These are phyloP conservation scores for Ganoderma meredithae DNA, from an alignment of 1,284 basidiomycete species.

Conservation along the genomic window DNA sequence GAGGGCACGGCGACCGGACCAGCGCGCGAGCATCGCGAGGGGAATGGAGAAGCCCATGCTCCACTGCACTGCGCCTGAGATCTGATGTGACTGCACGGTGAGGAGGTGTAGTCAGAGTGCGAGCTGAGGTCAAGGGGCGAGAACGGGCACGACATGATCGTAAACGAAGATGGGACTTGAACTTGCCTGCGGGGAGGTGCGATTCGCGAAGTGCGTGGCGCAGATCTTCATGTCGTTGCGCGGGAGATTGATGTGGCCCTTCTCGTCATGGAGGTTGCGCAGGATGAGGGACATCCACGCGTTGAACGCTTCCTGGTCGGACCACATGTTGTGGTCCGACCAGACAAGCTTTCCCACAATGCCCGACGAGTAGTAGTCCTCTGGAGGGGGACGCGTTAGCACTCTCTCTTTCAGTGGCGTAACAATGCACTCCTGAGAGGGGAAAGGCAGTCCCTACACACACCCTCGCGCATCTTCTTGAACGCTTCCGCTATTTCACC, in stretches of 20 bases:
- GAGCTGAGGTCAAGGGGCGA: too few species aligned
- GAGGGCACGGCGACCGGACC: constrained; percentile 7
- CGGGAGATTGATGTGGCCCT: not conserved
- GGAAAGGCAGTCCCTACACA: not conserved
- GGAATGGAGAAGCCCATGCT: constrained; percentile 8
- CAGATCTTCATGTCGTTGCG: constrained; percentile 11
- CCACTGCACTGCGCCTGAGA: not conserved
- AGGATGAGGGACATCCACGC: not conserved
- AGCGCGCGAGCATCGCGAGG: constrained; percentile 11
- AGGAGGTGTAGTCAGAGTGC: not conserved
- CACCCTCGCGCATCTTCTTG: constrained; percentile 1
- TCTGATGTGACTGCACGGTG: not conserved
- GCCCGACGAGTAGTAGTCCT: not conserved
- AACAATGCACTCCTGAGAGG: too few species aligned
- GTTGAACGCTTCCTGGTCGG: not conserved
- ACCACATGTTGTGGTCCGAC: constrained; percentile 9
- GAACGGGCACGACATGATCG: too few species aligned
- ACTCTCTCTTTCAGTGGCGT: not conserved
- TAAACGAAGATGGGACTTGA: too few species aligned
- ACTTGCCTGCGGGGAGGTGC: not conserved
- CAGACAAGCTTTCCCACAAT: constrained; percentile 3
- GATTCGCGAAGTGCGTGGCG: constrained; percentile 5
- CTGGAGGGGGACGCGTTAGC: not conserved
- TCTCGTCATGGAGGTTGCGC: not conserved
- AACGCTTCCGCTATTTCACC: not conserved